Base-by-base conservation (phyloP, 345 rosid genomes). In the Lagerstroemia speciosa region DNA sequence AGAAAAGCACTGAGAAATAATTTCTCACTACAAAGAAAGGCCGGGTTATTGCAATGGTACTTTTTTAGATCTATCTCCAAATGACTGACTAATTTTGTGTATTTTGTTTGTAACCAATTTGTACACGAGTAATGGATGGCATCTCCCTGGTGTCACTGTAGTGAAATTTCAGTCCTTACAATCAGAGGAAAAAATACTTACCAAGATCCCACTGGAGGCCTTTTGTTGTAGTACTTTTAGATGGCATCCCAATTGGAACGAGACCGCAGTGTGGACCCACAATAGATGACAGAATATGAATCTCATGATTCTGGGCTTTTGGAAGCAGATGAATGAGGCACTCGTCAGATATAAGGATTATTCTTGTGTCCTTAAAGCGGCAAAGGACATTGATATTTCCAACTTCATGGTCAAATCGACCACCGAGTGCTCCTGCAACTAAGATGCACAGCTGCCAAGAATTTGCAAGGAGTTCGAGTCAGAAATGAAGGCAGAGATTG, bases 211-310 rank as follows among this genome's bases (percentile, higher is more conserved):
- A 95, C 33, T 71, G 76, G 62, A 95, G 98, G 52, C 98, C 99
- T 0, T 90, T 85, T 5, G 98, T 90, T 8, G 98, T 85, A 71
- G 94, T 88, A 62, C 79, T 78, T 41, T 74, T 74, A 17, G 98
- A 87, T 34, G 92, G 89, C 75, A 67, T 65, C 43, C 98, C 98
- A 53, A 95, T 65, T 0, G 99, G 99, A 70, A 95, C 72, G 65
- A 95, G 92, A 34, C 99, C 98, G 33, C 99, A 95, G 67, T 92
- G 87, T 2, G 99, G 96, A 10, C 98, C 99, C 83, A 78, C 80
- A 14, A 85, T 75, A 46, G 90, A 81, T 67, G 90, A 57, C 31
- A 78, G 82, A 68, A 92, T 80, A 34, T 73, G 73, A 30, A 95
- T 85, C 78, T 83, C 92, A 38, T 95, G 96, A 12, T n/a, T 74